Conservation (phyloP, 441 rosid species). For the Jatropha multifida region DNA sequence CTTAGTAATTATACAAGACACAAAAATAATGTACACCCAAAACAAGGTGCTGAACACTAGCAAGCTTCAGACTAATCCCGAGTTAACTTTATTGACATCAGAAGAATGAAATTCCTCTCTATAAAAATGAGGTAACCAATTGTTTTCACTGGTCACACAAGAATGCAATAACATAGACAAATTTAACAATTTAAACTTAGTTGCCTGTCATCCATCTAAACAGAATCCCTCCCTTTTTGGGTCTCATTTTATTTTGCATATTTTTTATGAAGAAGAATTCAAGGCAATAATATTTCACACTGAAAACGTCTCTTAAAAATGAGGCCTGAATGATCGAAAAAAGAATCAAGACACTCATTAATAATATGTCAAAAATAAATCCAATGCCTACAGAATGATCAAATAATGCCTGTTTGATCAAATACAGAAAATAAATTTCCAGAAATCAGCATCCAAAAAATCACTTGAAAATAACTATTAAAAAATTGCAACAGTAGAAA, state of each 20-base stretch:
- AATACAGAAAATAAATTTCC: background rate
- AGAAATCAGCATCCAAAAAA: background rate
- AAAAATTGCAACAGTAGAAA: background rate
- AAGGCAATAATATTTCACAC: no score
- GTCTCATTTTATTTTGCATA: no score
- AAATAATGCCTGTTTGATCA: background rate
- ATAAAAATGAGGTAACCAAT: background rate
- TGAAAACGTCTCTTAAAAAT: no score
- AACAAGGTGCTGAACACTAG: background rate
- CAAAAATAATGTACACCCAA: background rate
- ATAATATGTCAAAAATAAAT: no score
- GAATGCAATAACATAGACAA: no score
- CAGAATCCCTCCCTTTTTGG: no score
- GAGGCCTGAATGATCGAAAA: no score
- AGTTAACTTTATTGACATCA: background rate
- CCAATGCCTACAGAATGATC: no score
- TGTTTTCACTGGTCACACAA: background rate
- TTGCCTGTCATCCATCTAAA: no score
- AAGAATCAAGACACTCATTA: no score
- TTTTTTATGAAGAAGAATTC: no score
- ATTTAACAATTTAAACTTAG: no score
- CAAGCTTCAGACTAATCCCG: background rate
- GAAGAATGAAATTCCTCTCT: background rate
- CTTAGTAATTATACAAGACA: background rate
- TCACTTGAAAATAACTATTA: background rate